Percentiles rank a stretch among this genome's conserved stretches.
These are phyloP conservation scores for Tetrapisispora iriomotensis DNA, from an alignment of 805 yeast species.

Conservation along the genomic window DNA sequence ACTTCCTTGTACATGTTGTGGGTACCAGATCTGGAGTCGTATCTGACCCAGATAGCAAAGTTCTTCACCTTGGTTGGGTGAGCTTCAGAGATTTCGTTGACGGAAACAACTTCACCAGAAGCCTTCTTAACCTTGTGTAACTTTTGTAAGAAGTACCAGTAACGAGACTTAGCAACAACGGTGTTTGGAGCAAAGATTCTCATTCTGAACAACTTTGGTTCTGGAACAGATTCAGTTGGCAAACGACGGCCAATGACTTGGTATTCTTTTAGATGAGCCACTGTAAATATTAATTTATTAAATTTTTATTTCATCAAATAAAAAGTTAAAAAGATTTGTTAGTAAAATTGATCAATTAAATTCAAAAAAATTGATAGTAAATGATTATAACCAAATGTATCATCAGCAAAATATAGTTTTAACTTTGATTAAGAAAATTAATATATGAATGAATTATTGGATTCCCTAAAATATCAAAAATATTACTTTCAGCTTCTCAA, in stretches of 20 bases:
- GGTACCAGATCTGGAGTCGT: conserved; percentile 99
- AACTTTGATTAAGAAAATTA: too few relatives aligned
- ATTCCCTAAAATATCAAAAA: too few relatives aligned
- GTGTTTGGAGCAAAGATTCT: conserved; percentile 43
- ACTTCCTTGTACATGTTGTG: conserved; percentile 99
- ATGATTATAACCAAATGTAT: too few relatives aligned
- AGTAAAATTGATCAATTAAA: background rate
- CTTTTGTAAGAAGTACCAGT: conserved; percentile 99
- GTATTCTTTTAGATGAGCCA: conserved; percentile 98
- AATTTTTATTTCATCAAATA: conserved; percentile 1
- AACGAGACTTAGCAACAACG: conserved; percentile 53
- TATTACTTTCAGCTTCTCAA: too few relatives aligned
- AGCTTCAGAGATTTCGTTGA: conserved; percentile 85
- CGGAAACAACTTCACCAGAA: conserved; percentile 96
- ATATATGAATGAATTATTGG: too few relatives aligned
- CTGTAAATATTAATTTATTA: conserved; percentile 22
- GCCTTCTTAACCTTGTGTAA: conserved; percentile 99
- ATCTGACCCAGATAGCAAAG: conserved; percentile 99
- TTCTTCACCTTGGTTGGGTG: conserved; percentile 99
- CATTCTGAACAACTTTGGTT: conserved; percentile 99
- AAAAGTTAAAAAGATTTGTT: conserved; percentile 3
- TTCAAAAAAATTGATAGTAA: too few relatives aligned
- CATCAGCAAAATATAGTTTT: background rate
- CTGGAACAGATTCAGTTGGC: conserved; percentile 98
- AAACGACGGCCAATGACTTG: conserved; percentile 99